These are phyloP conservation scores for Huiozyma sinensis DNA, from an alignment of 805 yeast species.

Conservation along the genomic window DNA sequence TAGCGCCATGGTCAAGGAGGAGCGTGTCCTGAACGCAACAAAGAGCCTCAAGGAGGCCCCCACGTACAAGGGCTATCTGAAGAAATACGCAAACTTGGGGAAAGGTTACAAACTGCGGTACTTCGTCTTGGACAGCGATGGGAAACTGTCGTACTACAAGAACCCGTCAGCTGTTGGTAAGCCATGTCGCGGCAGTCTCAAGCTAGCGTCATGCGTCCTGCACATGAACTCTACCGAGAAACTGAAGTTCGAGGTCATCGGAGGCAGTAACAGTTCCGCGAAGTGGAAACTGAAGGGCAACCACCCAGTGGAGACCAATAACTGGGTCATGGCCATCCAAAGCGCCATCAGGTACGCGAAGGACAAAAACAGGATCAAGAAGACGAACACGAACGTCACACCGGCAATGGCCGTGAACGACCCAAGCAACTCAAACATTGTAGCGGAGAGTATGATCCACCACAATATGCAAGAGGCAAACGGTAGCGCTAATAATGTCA, in stretches of 20 bases:
- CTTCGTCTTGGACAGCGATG: constrained; percentile 75
- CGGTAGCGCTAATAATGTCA: neutral
- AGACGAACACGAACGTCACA: constrained; percentile 6
- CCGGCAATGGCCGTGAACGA: constrained; percentile 14
- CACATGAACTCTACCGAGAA: constrained; percentile 88
- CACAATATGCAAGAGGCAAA: too few species aligned
- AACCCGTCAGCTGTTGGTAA: constrained; percentile 70
- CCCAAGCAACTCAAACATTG: neutral
- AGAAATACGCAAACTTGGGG: constrained; percentile 96
- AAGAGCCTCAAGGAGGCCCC: constrained; percentile 46
- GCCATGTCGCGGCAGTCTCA: constrained; percentile 81
- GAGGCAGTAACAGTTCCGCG: constrained; percentile 50
- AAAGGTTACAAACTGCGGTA: constrained; percentile 91
- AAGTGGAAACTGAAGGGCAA: constrained; percentile 90
- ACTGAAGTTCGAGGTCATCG: constrained; percentile 78
- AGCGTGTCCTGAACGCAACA: constrained; percentile 45
- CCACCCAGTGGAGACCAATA: constrained; percentile 86
- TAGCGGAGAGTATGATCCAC: neutral
- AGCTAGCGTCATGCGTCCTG: constrained; percentile 67
- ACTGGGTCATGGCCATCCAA: constrained; percentile 97
- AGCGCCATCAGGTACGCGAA: constrained; percentile 82
- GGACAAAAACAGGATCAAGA: constrained; percentile 38
- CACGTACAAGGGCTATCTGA: constrained; percentile 77
- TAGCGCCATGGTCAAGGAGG: constrained; percentile 65
- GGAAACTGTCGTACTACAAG: constrained; percentile 78